A percentile compares a stretch with the other conserved stretches of the same genome.
phyloP scores from a whole-genome alignment of 2,329 filamentous ascomycete genomes.

The Aureobasidium sp. region DNA sequence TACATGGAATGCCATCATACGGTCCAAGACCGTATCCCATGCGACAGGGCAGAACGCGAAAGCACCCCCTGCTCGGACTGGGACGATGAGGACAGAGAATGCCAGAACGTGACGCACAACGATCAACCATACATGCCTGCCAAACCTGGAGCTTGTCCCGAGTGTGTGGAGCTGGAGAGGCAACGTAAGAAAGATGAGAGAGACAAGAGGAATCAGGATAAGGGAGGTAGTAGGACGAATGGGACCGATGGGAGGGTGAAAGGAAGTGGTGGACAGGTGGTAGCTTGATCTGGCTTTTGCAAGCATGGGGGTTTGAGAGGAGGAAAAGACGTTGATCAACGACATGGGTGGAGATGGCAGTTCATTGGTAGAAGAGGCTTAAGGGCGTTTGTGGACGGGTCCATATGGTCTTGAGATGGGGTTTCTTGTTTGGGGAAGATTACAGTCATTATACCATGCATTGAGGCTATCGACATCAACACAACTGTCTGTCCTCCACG shows the following conservation, averaged over 20 bases:
- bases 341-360: background rate
- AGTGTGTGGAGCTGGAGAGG: background rate
- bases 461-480: too few relatives aligned
- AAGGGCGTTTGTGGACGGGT: too few relatives aligned
- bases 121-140: background rate
- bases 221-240: background rate
- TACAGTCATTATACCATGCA: too few relatives aligned
- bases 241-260: background rate
- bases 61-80: too few relatives aligned
- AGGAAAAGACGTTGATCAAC: background rate
- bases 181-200: background rate
- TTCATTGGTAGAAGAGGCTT: background rate
- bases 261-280: background rate
- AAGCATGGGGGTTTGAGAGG: background rate
- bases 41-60: too few relatives aligned
- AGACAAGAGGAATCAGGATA: background rate
- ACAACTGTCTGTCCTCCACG: too few relatives aligned
- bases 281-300: background rate
- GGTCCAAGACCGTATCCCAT: too few relatives aligned
- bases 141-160: background rate
- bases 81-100: background rate
- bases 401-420: too few relatives aligned
- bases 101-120: background rate
- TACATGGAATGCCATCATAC: background rate
- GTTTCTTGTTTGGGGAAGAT: background rate